Base-by-base conservation (phyloP, 108 stramenopile species). In the Nitzschia sp. region DNA sequence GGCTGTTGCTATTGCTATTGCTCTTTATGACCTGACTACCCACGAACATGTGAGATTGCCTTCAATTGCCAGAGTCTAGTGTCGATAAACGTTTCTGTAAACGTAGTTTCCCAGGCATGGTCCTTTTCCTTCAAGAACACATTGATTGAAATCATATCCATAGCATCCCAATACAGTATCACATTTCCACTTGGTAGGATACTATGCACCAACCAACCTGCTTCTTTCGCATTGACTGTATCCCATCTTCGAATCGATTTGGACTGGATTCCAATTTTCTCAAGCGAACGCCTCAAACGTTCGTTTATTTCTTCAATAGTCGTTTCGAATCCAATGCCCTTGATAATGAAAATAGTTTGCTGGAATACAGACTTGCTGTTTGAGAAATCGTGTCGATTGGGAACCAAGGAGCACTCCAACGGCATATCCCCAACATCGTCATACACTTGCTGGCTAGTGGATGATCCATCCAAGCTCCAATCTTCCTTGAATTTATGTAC, bases 81-180 rank as follows among this genome's bases (percentile, higher is more conserved):
- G 7, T 15, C 54, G 57, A 60, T 43, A 63, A 87, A 78, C 0
- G 53, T 51, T 0, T 67, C 39, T 10, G 46, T 40, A 46, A 82
- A 76, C 29, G 7, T 11, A 40, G 56, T 21, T 11, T 52, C 57
- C 26, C 21, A 19, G 8, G 3, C 44, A 34, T 59, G 14, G 21
- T 25, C 19, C 5, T 67, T 34, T 1, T 5, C 29, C 29, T 34
- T 34, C 29, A 34, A 34, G 29, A 34, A 34, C 29, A 34, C 29
- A 34, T 34, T 34, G 29, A 34, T 34, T 34, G 29, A 34, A 34
- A 34, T 34, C 29, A 34, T 34, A 34, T 51, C 39, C 21, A 61
- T 29, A 6, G 79, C 83, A 57, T 84, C 76, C 73, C 76, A 84
- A 9, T 75, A 37, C 3, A 71, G 41, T 9, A 80, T 51, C 0